Base-by-base conservation (phyloP, 2,329 filamentous ascomycete species). In the Stemphylium vesicarium region DNA sequence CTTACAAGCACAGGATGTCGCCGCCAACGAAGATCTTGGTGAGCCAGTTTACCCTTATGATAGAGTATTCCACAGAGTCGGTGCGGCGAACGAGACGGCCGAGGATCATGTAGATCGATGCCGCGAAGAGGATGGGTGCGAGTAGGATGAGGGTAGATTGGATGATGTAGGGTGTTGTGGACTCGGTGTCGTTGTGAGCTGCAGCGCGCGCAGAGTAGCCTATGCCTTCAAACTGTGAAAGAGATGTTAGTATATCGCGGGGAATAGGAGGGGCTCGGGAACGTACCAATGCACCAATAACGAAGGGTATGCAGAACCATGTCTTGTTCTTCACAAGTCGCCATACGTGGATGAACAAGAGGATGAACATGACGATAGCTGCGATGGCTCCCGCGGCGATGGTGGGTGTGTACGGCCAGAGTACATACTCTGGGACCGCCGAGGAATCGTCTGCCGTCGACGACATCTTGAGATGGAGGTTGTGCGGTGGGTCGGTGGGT, bases 21-120 rank as follows among this genome's bases (percentile, higher is more conserved):
- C 83, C 82, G 6, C 68, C 45, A 4, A 87, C 83, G 55, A 87
- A 87, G 32, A 82, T 74, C 49, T 78, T 81, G 3, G 84, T 85
- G 5, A 86, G 68, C 77, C 79, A 80, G 7, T 55, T 74, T 1
- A 74, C 69, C 1, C 71, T 63, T 38, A 84, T 74, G 16, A 82
- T 55, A 0, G 81, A 79, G 59, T 77, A 72, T 0, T 70, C 52
- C n/a, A 77, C 72, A 2, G 77, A 80, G 16, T 79, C 71, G 4
- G 79, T 71, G 41, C 74, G 71, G 12, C 55, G 49, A n/a, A 80
- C 75, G 22, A 80, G 62, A 18, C 78, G 75, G 7, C 77, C 72
- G 13, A 80, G 74, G 1, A 75, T 77, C 77, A 81, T 81, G 69
- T 81, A 81, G 40, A 81, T 70, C 4, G 77, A 77, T 1, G 79